These are phyloP conservation scores for Tulasnella sp. DNA, from an alignment of 768 basidiomycete species.

Conservation along the genomic window DNA sequence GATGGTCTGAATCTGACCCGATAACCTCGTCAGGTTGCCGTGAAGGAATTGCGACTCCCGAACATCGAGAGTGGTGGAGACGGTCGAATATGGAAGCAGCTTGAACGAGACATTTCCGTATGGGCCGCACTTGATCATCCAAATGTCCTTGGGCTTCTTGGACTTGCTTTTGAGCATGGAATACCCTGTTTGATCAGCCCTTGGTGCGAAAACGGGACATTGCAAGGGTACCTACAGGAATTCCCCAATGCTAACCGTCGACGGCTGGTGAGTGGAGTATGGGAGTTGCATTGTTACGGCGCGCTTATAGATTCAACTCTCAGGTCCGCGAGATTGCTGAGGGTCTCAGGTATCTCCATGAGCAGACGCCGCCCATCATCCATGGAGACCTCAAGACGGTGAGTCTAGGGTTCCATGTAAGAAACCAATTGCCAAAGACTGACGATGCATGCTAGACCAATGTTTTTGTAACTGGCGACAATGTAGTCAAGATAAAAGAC, in stretches of 20 bases:
- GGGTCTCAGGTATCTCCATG: too few species aligned
- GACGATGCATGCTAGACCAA: too few species aligned
- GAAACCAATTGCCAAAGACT: background rate
- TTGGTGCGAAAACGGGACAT: slow-evolving; percentile 55
- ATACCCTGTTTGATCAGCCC: slow-evolving; percentile 53
- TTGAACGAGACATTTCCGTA: background rate
- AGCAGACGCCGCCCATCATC: too few species aligned
- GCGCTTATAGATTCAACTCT: background rate
- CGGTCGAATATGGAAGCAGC: background rate
- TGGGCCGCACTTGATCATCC: background rate
- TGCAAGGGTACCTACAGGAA: slow-evolving; percentile 48
- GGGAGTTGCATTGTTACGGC: background rate
- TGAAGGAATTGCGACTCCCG: background rate
- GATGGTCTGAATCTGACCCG: background rate
- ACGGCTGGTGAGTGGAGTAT: slow-evolving; percentile 41
- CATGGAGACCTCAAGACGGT: too few species aligned
- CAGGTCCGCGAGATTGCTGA: background rate
- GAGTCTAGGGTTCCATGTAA: too few species aligned
- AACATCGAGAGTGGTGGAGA: background rate
- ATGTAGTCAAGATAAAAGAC: too few species aligned
- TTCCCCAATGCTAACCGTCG: slow-evolving; percentile 46
- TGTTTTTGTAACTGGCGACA: too few species aligned
- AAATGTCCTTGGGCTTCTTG: background rate
- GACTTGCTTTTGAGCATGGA: background rate
- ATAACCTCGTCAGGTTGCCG: background rate